A percentile compares a stretch with the other conserved stretches of the same genome.
These are phyloP conservation scores for Zea luxurians DNA, from an alignment of 176 grass and related monocot species.

Conservation along the genomic window DNA sequence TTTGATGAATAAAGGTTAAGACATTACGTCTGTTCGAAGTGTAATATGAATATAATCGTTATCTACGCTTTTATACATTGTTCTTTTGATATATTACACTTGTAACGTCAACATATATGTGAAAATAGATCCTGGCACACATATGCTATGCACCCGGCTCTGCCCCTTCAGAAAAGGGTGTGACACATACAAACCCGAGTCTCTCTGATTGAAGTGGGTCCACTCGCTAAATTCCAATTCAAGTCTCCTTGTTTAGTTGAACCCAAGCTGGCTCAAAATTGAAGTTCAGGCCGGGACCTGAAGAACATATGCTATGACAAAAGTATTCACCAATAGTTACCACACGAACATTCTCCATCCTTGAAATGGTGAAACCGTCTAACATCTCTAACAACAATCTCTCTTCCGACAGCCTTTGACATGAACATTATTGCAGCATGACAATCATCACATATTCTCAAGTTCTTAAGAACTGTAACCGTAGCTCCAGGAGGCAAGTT, in stretches of 20 bases:
- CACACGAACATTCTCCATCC: slow-evolving; percentile 82
- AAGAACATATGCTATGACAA: neutral
- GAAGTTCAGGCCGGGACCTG: slow-evolving; percentile 17
- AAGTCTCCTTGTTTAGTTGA: slow-evolving; percentile 14
- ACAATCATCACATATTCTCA: slow-evolving; percentile 90
- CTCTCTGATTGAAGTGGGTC: neutral
- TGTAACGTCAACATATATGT: no score
- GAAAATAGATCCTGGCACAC: no score
- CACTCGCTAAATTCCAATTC: neutral
- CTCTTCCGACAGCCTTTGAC: slow-evolving; percentile 68
- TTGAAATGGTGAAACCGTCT: slow-evolving; percentile 95
- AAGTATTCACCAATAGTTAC: slow-evolving; percentile 79
- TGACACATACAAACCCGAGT: neutral
- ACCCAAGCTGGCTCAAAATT: neutral
- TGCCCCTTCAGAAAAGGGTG: no score
- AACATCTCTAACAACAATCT: slow-evolving; percentile 80
- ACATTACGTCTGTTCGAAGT: no score
- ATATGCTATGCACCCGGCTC: no score
- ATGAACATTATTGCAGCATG: slow-evolving; percentile 89
- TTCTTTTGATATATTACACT: no score
- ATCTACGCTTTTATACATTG: no score
- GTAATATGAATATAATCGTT: no score
- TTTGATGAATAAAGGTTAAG: no score
- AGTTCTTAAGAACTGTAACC: slow-evolving; percentile 88
- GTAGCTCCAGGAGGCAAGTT: slow-evolving; percentile 67